Percentiles rank a stretch among this genome's conserved stretches.
Evolutionary conservation across 2,329 filamentous ascomycete genomes (phyloP).

Genomic region (Botrytis squamosa): DNA sequence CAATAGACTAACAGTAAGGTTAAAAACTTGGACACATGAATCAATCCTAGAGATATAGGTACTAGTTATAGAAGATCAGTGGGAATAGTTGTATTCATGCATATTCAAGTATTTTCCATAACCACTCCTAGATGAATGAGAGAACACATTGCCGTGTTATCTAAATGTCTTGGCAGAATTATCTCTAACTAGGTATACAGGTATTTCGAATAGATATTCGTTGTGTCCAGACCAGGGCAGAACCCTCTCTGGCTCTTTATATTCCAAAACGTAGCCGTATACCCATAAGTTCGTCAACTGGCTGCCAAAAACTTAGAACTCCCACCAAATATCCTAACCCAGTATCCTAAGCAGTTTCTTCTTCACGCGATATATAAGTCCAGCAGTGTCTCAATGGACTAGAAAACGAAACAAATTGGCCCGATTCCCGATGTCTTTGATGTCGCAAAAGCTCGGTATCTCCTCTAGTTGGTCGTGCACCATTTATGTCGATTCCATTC

Average conservation of each 20-base stretch:
- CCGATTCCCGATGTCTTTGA: neutral
- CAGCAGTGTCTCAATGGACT: constrained; percentile 3
- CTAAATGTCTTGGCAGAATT: neutral
- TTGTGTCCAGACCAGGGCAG: neutral
- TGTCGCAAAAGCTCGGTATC: neutral
- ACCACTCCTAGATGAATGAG: neutral
- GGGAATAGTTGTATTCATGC: too few relatives aligned
- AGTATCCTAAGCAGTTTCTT: neutral
- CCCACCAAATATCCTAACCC: neutral
- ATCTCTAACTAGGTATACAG: too few relatives aligned
- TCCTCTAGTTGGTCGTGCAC: neutral
- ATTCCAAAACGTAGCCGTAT: neutral
- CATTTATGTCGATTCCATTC: neutral
- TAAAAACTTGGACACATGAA: too few relatives aligned
- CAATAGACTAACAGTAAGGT: neutral
- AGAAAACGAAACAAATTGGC: neutral
- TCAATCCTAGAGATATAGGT: too few relatives aligned
- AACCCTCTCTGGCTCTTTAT: too few relatives aligned
- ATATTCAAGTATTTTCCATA: neutral
- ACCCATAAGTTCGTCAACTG: neutral
- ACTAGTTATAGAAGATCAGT: too few relatives aligned
- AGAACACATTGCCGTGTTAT: neutral
- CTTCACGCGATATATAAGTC: neutral
- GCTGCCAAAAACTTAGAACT: neutral
- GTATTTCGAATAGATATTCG: too few relatives aligned